phyloP scores from a whole-genome alignment of 2,329 filamentous ascomycete species.

The Diaporthe longicolla region DNA sequence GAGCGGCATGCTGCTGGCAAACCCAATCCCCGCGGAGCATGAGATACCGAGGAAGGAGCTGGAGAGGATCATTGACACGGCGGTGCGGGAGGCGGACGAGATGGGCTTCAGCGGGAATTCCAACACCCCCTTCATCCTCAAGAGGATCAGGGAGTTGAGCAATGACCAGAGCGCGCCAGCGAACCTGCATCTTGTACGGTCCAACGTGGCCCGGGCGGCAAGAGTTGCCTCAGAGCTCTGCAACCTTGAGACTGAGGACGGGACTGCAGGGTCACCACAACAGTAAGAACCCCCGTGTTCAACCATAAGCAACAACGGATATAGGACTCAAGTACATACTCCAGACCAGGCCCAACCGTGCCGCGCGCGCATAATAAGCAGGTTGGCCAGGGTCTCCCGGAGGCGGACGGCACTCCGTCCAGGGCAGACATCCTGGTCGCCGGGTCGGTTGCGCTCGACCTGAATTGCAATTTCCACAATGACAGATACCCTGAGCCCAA shows the following conservation, averaged over 20 bases:
- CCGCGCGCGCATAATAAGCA: not conserved
- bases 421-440: conserved; percentile 83
- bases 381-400: not conserved
- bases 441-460: conserved; percentile 90
- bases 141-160: conserved; percentile 84
- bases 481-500: conserved; percentile 47
- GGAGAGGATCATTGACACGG: conserved; percentile 76
- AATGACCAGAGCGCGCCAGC: conserved; percentile 78
- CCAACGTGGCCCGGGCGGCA: conserved; percentile 69
- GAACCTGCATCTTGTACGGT: conserved; percentile 74
- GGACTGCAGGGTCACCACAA: conserved; percentile 39
- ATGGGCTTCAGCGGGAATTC: conserved; percentile 79
- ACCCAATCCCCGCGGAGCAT: conserved; percentile 81
- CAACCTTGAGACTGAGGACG: conserved; percentile 53
- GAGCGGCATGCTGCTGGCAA: conserved; percentile 89
- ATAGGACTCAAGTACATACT: not conserved
- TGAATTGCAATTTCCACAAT: conserved; percentile 81
- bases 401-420: conserved; percentile 33
- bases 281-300: conserved; percentile 39
- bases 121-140: conserved; percentile 88
- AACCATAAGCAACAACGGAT: not conserved
- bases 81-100: conserved; percentile 74
- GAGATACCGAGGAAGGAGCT: conserved; percentile 81
- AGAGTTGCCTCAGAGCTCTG: conserved; percentile 69
- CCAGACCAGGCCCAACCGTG: conserved; percentile 27